These are phyloP conservation scores for Santalum album DNA, from an alignment of 164 flowering plant genomes.

Conservation along the genomic window DNA sequence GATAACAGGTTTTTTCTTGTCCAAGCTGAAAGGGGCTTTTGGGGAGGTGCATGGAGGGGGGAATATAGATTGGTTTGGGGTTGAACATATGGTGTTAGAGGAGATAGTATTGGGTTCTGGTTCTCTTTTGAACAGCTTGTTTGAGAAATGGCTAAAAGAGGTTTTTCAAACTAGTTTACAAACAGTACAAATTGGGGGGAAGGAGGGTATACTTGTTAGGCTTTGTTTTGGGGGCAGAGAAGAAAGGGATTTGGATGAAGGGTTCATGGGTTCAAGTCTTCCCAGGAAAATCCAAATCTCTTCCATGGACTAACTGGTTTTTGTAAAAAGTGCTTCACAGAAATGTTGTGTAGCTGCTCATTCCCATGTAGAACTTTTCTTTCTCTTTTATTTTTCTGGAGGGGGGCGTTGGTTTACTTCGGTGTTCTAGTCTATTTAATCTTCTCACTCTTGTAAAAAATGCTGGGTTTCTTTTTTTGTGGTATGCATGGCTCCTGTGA, in stretches of 20 bases:
- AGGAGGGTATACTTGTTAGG: constrained; percentile 31
- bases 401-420: neutral
- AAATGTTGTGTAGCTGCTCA: constrained; percentile 14
- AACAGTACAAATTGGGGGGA: constrained; percentile 32
- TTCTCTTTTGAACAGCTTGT: constrained; percentile 37
- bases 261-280: constrained; percentile 64
- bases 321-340: neutral
- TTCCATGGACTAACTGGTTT: constrained; percentile 18
- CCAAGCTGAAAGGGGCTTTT: constrained; percentile 28
- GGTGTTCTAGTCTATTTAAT: neutral
- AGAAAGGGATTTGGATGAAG: constrained; percentile 23
- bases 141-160: constrained; percentile 69
- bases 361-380: neutral
- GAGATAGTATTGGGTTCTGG: constrained; percentile 32
- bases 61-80: constrained; percentile 16
- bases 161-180: constrained; percentile 56
- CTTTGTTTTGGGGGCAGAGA: constrained; percentile 42
- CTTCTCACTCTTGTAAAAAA: neutral
- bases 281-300: constrained; percentile 49
- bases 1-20: constrained; percentile 27
- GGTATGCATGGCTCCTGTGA: neutral
- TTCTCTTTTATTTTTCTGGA: neutral
- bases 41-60: constrained; percentile 29
- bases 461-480: neutral
- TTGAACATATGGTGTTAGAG: constrained; percentile 51